These are phyloP conservation scores for Mrakia hoshinonis DNA, from an alignment of 768 basidiomycete species.

Conservation along the genomic window DNA sequence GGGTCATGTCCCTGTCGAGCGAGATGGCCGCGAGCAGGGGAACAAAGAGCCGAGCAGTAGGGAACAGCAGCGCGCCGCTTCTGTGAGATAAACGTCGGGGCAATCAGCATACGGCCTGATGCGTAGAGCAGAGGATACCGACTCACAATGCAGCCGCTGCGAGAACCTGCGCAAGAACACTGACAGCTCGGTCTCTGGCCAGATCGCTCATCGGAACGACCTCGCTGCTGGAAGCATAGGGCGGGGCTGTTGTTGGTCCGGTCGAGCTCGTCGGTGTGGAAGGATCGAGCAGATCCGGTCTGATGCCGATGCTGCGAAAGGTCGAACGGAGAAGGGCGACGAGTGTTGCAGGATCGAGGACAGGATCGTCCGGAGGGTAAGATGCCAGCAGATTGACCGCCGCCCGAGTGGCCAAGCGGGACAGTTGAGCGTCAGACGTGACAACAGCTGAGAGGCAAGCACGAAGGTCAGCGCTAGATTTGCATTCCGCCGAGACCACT, in stretches of 20 bases:
- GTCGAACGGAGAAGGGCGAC: too few species aligned
- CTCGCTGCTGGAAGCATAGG: not conserved
- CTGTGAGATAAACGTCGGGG: not conserved
- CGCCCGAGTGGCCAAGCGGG: too few species aligned
- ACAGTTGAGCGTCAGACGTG: too few species aligned
- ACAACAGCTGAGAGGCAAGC: too few species aligned
- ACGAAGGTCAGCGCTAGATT: too few species aligned
- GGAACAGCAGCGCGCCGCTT: not conserved
- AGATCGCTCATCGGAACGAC: slow-evolving; percentile 4
- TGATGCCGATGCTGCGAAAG: too few species aligned
- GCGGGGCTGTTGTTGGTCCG: too few species aligned
- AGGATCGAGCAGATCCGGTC: too few species aligned
- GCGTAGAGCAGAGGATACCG: not conserved
- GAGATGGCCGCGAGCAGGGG: slow-evolving; percentile 12
- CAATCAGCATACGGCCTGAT: not conserved
- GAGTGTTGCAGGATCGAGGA: too few species aligned
- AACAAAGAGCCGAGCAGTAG: not conserved
- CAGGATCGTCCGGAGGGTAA: too few species aligned
- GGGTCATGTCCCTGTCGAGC: not conserved
- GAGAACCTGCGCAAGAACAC: not conserved
- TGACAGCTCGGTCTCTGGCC: slow-evolving; percentile 6
- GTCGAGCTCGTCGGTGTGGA: too few species aligned
- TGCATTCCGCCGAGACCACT: not conserved
- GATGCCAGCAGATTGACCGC: too few species aligned
- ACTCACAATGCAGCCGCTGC: slow-evolving; percentile 8